These are phyloP conservation scores for Quercus aquifolioides DNA, from an alignment of 306 rosid species.

Conservation along the genomic window DNA sequence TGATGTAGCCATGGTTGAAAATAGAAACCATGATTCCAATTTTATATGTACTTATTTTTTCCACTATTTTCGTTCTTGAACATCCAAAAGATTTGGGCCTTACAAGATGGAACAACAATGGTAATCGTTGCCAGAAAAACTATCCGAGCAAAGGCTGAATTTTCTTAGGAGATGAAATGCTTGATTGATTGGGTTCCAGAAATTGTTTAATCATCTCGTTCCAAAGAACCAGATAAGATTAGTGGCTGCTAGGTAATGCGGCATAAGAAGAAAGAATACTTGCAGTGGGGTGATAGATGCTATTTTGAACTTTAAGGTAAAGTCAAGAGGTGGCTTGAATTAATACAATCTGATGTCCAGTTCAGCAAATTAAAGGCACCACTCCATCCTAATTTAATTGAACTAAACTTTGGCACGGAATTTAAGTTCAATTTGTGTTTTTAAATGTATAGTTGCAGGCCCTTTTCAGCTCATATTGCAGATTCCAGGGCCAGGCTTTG, in stretches of 20 bases:
- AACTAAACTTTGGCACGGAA: not conserved
- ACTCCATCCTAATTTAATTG: not conserved
- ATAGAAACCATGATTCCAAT: too few species aligned
- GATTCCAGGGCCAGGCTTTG: not conserved
- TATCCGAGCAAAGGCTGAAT: constrained; percentile 77
- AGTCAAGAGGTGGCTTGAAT: not conserved
- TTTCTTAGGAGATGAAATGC: constrained; percentile 71
- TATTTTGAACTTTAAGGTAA: constrained; percentile 1
- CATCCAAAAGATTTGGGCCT: constrained; percentile 78
- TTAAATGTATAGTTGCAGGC: not conserved
- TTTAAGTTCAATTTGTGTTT: not conserved
- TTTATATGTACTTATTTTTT: too few species aligned
- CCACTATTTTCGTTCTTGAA: constrained; percentile 15
- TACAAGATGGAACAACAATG: constrained; percentile 76
- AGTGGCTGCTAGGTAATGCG: constrained; percentile 42
- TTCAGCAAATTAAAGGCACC: not conserved
- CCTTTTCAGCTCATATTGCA: not conserved
- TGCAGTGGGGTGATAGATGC: not conserved
- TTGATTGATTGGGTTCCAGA: constrained; percentile 81
- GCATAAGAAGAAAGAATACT: constrained; percentile 10
- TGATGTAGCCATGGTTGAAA: too few species aligned
- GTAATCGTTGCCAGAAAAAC: constrained; percentile 83
- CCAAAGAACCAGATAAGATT: constrained; percentile 32
- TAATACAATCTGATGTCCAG: not conserved
- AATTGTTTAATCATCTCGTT: constrained; percentile 51